Evolutionary conservation across 2,329 filamentous ascomycete species (phyloP).

Genomic region (Sarocladiaceae sp.): DNA sequence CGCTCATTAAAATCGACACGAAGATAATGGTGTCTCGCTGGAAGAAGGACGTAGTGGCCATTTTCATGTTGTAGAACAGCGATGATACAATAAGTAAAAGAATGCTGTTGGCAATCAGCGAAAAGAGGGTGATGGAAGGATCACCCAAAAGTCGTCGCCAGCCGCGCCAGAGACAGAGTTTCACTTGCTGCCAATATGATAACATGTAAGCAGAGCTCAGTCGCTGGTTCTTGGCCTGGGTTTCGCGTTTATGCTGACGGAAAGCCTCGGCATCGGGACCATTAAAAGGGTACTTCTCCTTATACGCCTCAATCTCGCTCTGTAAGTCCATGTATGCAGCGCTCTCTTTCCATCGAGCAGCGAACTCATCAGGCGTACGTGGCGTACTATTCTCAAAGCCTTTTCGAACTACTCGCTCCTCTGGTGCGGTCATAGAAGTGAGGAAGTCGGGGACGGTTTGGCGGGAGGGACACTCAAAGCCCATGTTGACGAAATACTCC

Average conservation of each 20-base stretch:
- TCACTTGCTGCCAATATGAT: conserved; percentile 40
- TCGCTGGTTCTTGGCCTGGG: conserved; percentile 28
- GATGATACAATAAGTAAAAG: conserved; percentile 46
- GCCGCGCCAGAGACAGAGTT: conserved; percentile 36
- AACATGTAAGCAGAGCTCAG: conserved; percentile 42
- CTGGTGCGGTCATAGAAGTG: conserved; percentile 42
- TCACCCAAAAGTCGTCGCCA: conserved; percentile 35
- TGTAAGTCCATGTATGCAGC: conserved; percentile 17
- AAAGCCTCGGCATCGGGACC: conserved; percentile 20
- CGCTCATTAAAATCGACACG: conserved; percentile 38
- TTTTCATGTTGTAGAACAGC: conserved; percentile 44
- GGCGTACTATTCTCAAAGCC: conserved; percentile 25
- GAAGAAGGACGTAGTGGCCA: conserved; percentile 38
- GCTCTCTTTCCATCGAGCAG: conserved; percentile 24
- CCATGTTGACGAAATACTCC: conserved; percentile 55
- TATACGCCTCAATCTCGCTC: conserved; percentile 24
- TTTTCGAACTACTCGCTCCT: conserved; percentile 24
- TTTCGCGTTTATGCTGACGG: conserved; percentile 19
- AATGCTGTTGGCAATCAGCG: conserved; percentile 38
- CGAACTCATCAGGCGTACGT: conserved; percentile 31
- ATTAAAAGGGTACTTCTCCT: conserved; percentile 13
- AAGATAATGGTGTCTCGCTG: conserved; percentile 44
- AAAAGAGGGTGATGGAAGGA: conserved; percentile 39
- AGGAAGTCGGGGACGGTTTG: conserved; percentile 61
- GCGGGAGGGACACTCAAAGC: conserved; percentile 51